Percentiles rank a stretch among this genome's conserved stretches.
phyloP scores from a whole-genome alignment of 192 early-diverging fungal genomes.

The Gonapodya prolifera region DNA sequence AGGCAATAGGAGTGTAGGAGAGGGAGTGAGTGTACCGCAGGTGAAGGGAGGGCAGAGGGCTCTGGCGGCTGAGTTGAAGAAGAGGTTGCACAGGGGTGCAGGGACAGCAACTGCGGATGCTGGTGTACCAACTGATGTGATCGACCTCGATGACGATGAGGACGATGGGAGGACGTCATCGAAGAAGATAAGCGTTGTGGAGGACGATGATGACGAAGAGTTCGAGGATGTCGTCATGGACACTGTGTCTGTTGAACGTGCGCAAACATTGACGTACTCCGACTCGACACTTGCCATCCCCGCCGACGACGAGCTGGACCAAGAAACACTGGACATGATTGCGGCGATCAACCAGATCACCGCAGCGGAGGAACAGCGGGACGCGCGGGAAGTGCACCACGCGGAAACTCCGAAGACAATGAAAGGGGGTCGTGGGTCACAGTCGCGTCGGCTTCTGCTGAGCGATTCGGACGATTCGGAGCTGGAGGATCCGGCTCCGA shows the following conservation, averaged over 20 bases:
- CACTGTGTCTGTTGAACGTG: not conserved
- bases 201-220: slow-evolving; percentile 34
- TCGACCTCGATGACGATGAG: slow-evolving; percentile 12
- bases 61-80: not conserved
- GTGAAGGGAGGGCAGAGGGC: not conserved
- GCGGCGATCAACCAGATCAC: not conserved
- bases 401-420: too few relatives aligned
- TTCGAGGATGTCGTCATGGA: slow-evolving; percentile 33
- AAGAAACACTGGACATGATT: not conserved
- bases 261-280: not conserved
- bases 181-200: not conserved
- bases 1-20: slow-evolving; percentile 6
- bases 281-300: not conserved
- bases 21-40: not conserved
- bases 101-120: not conserved
- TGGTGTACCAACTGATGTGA: not conserved
- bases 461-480: too few relatives aligned
- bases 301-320: not conserved
- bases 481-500: too few relatives aligned
- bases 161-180: slow-evolving; percentile 1
- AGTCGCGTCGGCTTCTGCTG: too few relatives aligned
- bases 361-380: not conserved
- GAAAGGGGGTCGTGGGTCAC: too few relatives aligned
- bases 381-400: not conserved
- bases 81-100: not conserved